Conservation (phyloP, 2,329 filamentous ascomycete species). For the Sclerotinia glacialis region DNA sequence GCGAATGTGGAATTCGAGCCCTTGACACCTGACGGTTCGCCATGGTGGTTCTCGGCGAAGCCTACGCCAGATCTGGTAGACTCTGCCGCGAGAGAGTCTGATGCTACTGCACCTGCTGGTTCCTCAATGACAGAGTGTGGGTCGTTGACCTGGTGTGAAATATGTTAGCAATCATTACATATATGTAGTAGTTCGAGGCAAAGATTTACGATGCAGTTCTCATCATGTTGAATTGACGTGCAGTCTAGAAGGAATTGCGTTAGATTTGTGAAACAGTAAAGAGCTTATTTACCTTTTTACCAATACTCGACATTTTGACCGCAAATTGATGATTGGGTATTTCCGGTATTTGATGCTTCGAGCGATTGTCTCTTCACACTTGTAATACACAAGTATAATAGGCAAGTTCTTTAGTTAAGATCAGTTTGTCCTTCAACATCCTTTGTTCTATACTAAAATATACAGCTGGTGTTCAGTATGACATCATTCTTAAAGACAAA, state of each 20-base stretch:
- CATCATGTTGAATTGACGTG: background rate
- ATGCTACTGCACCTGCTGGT: constrained; percentile 59
- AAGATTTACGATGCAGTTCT: background rate
- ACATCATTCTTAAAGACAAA: constrained; percentile 14
- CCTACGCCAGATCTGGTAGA: constrained; percentile 59
- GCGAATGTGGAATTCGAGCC: constrained; percentile 54
- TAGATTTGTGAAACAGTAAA: background rate
- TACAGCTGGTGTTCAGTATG: background rate
- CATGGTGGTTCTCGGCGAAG: constrained; percentile 59
- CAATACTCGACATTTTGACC: constrained; percentile 5
- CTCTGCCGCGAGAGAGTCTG: constrained; percentile 74
- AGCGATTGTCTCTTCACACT: background rate
- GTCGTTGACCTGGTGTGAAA: constrained; percentile 45
- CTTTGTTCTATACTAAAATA: constrained; percentile 10
- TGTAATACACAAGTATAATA: background rate
- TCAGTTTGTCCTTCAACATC: background rate
- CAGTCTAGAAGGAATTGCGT: background rate
- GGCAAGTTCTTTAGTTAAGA: background rate
- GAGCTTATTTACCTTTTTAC: constrained; percentile 5
- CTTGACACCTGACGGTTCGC: constrained; percentile 49
- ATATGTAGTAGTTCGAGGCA: background rate
- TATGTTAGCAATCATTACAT: constrained; percentile 36
- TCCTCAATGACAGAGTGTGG: constrained; percentile 54
- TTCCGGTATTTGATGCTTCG: background rate
- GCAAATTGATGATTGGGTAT: background rate